Base-by-base conservation (phyloP, 2,329 filamentous ascomycete species). In the Coniochaeta hoffmannii region DNA sequence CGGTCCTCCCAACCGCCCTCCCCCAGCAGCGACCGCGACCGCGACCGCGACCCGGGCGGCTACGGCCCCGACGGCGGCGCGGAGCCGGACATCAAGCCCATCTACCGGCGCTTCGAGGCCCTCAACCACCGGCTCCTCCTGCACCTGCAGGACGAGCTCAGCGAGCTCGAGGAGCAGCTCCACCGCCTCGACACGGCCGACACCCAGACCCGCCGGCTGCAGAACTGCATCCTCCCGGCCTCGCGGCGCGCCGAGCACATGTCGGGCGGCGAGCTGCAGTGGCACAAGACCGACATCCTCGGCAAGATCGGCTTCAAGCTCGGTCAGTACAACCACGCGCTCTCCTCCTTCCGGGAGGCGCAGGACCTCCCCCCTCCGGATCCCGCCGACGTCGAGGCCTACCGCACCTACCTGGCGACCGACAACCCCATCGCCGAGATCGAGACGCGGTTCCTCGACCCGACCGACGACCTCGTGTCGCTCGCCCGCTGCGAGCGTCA, bases 131-230 rank as follows among this genome's bases (percentile, higher is more conserved):
- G 92, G 2, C 73, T 96, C 2, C 73, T 97, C 2, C 76, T 96
- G 0, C 86, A 94, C 59, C 76, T 96, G 15, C 92, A 96, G 69
- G 90, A 96, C 65, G 90, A 96, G 67, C 82, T 96, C 17, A 77
- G 79, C 30, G 87, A 93, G 63, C 75, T 96, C 35, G 91, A 96
- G 69, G 86, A 90, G 63, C 84, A 92, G 56, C 78, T 97, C 1
- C 80, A 82, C 17, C 75, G 77, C 0, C 71, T 94, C 1, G 92
- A 96, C 64, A 72, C 71, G 19, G 70, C 72, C 1, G 81, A 84
- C 61, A 80, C 80, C 0, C 73, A 78, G 58, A 71, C 68, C 9
- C 68, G 75, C 3, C 69, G 72, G 0, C 63, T 73, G 30, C 70
- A 70, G 35, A 72, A 71, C 19, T 69, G 73, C 7, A 74, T 79